Percentiles rank a stretch among this genome's conserved stretches.
These are phyloP conservation scores for Litchi chinensis DNA, from an alignment of 345 rosid genomes.

Conservation along the genomic window DNA sequence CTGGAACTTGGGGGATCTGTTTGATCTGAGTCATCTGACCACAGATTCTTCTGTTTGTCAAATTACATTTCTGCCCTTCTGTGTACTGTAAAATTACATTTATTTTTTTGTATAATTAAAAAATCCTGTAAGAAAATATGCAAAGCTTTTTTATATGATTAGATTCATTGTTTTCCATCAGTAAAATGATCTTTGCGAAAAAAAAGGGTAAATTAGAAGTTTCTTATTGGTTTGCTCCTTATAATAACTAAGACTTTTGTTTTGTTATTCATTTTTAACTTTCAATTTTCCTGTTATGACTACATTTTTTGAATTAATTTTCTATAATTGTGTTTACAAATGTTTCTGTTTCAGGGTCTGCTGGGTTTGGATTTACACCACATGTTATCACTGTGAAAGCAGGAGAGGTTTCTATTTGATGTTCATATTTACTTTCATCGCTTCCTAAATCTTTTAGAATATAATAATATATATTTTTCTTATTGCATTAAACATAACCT, in stretches of 20 bases:
- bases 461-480: too few relatives aligned
- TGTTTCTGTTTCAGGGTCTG: constrained; percentile 46
- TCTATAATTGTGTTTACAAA: background rate
- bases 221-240: background rate
- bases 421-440: constrained; percentile 10
- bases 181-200: background rate
- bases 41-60: constrained; percentile 20
- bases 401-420: constrained; percentile 61
- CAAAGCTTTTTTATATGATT: background rate
- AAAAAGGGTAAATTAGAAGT: background rate
- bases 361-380: constrained; percentile 58
- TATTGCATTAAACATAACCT: background rate
- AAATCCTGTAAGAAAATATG: background rate
- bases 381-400: constrained; percentile 65
- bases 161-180: background rate
- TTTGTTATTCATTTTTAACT: background rate
- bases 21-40: constrained; percentile 27
- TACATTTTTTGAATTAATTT: constrained; percentile 4
- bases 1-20: constrained; percentile 32
- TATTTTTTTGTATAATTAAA: background rate
- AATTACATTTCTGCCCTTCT: constrained; percentile 38
- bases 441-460: background rate
- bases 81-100: too few relatives aligned
- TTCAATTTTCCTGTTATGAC: background rate
- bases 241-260: background rate